Base-by-base conservation (phyloP, 371 early-diverging fungal genomes). In the Lichtheimia ramosa region DNA sequence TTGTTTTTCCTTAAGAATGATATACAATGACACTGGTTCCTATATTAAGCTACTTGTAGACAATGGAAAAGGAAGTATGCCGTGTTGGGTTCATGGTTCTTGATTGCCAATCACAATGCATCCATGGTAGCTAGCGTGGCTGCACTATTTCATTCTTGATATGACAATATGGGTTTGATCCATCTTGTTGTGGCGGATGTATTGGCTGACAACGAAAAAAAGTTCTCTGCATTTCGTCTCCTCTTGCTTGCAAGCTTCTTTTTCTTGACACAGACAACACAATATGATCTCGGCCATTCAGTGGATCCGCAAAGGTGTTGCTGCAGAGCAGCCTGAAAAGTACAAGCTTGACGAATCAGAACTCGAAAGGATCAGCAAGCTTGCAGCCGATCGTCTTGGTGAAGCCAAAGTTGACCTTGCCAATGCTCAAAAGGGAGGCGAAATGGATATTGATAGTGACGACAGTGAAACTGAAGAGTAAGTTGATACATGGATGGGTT, bases 281-380 rank as follows among this genome's bases (percentile, higher is more conserved):
- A 66, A 18, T 48, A 91, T 92, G 92, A 92, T 92, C 65, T 87
- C 90, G 39, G 82, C 91, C 21, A 68, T 91, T 77, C 82, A 81
- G 34, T 93, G 96, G 95, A 84, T 97, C 55, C 90, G 90, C 58
- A 89, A 91, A 70, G 98, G 97, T 53, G 94, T 87, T 48, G 91
- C 96, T 27, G 83, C 85, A 27, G 83, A 88, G 51, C 66, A 79
- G 48, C 96, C 96, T 15, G 82, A 84, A 34, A 86, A 85, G 58
- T 92, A 88, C 66, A 83, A 89, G 58, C 70, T 96, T 51, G 87
- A 89, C 56, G 96, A 96, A 53, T 90, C 89, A 43, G 97, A 97
- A 73, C 93, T 81, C 64, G 82, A 89, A 50, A 78, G 89, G 56
- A 90, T 98, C 53, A 79, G 84, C 53, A 71, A 81, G 13, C 67